phyloP scores from a whole-genome alignment of 345 rosid species.

The Abelmoschus esculentus region DNA sequence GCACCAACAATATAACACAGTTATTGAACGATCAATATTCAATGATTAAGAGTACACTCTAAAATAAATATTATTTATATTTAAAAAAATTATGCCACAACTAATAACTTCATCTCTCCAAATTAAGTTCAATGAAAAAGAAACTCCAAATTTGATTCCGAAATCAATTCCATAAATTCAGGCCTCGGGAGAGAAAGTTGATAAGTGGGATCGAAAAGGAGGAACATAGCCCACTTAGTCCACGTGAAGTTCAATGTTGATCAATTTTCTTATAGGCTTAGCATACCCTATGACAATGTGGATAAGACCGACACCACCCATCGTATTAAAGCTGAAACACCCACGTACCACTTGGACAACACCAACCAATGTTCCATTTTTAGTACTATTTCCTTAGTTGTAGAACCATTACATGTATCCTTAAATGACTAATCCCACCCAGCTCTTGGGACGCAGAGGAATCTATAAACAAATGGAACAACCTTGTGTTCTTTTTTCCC shows the following conservation, averaged over 20 bases:
- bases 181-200: neutral
- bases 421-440: neutral
- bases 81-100: too few relatives aligned
- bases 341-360: neutral
- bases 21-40: too few relatives aligned
- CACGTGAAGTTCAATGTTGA: neutral
- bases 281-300: neutral
- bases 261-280: too few relatives aligned
- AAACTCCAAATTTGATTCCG: too few relatives aligned
- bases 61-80: too few relatives aligned
- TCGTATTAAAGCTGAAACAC: neutral
- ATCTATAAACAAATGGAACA: too few relatives aligned
- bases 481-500: neutral
- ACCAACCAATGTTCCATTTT: neutral
- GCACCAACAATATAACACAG: too few relatives aligned
- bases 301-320: constrained; percentile 3
- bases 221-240: neutral
- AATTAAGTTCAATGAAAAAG: too few relatives aligned
- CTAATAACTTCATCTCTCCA: too few relatives aligned
- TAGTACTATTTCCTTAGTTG: neutral
- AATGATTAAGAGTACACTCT: too few relatives aligned
- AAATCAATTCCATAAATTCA: too few relatives aligned
- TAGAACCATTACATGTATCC: neutral
- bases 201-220: neutral
- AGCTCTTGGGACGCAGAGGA: neutral